Evolutionary conservation across 352 stramenopile genomes (phyloP), one percentile per base, ranked within the genome.

Genomic region (Aphanomyces stellatus): DNA sequence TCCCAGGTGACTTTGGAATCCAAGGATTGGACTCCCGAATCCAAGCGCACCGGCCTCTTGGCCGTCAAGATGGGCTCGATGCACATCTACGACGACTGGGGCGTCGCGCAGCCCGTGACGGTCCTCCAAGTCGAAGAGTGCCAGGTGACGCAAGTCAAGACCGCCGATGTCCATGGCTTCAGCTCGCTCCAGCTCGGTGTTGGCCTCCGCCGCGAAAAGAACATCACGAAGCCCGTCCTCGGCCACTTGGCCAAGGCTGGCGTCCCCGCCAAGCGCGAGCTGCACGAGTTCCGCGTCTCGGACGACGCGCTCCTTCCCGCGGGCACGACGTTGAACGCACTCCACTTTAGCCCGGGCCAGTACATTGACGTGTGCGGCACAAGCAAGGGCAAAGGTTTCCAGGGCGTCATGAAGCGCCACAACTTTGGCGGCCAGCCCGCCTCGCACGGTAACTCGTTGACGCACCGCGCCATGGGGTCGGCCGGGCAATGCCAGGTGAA

Each of bases 51-150:
- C 62, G 90, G 90, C 4, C 72, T 96, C 56, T 70, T 97, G 48
- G 91, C 90, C 48, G 80, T 99, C 71, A 99, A 99, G 80, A 82
- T 99, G 40, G 98, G 98, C n/a, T 99, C 99, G 93, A 96, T 99
- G 80, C 91, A 93, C 11, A 80, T 99, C 34, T 99, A 96, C 90
- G 97, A 99, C 81, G 83, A 94, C 67, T 99, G 95, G 83, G 97
- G 97, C 4, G 90, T 96, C 68, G 83, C 95, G 30, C 91, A 99
- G 82, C 87, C 97, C n/a, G 97, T 94, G 72, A 99, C 97, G 0
- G 94, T 97, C 3, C 69, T 98, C 0, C 85, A 97, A 72, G 81
- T 96, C 48, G 88, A 96, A 71, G 81, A 96, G 70, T 96, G 86
- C 71, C 87, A 96, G 60, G 94, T 99, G 8, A 90, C 98, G 65